Percentiles rank a stretch among this genome's conserved stretches.
phyloP scores from a whole-genome alignment of 164 flowering plant genomes.

The Nymphaea thermarum region DNA sequence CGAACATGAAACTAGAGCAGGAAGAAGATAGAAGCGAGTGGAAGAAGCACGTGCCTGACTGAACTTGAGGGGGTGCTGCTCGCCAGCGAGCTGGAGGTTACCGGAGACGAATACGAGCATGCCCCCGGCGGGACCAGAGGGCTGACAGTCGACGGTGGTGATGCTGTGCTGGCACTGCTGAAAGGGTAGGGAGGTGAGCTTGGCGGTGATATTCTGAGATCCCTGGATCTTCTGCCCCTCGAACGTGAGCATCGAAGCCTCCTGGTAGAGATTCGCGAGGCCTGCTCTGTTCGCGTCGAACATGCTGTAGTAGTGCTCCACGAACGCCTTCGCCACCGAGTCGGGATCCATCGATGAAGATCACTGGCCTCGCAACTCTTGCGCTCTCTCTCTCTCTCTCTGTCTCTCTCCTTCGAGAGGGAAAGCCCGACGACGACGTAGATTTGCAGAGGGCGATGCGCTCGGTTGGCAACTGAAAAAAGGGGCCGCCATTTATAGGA shows the following conservation, averaged over 20 bases:
- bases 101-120: slow-evolving; percentile 83
- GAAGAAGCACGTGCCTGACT: slow-evolving; percentile 42
- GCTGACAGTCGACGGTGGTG: slow-evolving; percentile 85
- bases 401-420: background rate
- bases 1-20: background rate
- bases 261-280: slow-evolving; percentile 60
- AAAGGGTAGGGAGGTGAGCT: slow-evolving; percentile 60
- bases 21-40: background rate
- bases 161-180: slow-evolving; percentile 74
- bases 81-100: slow-evolving; percentile 72
- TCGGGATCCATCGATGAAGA: slow-evolving; percentile 59
- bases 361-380: no score
- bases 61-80: slow-evolving; percentile 80
- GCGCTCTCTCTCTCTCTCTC: background rate
- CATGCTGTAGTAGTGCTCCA: slow-evolving; percentile 78
- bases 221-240: slow-evolving; percentile 88
- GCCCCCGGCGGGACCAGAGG: slow-evolving; percentile 73
- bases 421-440: no score
- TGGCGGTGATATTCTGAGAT: slow-evolving; percentile 45
- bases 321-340: slow-evolving; percentile 64
- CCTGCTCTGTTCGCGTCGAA: slow-evolving; percentile 61
- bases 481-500: no score
- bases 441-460: no score
- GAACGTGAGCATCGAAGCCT: slow-evolving; percentile 65
- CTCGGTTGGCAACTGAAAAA: no score